Percentiles rank a stretch among this genome's conserved stretches.
Evolutionary conservation across 352 stramenopile species (phyloP).

Genomic region (Elongisporangium undulatum): DNA sequence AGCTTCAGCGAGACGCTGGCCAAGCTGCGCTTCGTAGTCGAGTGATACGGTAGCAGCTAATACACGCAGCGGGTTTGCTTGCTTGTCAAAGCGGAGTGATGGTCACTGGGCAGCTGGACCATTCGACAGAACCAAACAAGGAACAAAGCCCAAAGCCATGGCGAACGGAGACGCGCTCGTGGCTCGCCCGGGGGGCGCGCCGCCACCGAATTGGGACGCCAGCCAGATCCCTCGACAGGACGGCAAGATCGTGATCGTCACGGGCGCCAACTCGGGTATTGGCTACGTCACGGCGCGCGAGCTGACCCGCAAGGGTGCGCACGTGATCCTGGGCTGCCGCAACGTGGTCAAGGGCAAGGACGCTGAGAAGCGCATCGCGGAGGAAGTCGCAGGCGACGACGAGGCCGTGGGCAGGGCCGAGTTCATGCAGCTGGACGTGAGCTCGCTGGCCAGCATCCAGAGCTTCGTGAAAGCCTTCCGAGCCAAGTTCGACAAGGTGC

Average conservation of each 20-base stretch:
- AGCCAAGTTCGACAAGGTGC: slow-evolving; percentile 26
- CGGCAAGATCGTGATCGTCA: slow-evolving; percentile 3
- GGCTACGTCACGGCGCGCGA: slow-evolving; percentile 4
- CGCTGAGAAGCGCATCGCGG: slow-evolving; percentile 13
- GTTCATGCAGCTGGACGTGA: slow-evolving; percentile 49
- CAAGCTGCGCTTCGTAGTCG: background rate
- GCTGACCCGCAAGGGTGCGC: slow-evolving; percentile 1
- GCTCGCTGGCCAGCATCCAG: slow-evolving; percentile 33
- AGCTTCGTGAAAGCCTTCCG: slow-evolving; percentile 28
- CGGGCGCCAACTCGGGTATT: slow-evolving; percentile 5
- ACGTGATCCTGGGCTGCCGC: slow-evolving; percentile 9
- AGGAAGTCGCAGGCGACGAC: slow-evolving; percentile 4
- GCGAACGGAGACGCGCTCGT: no score
- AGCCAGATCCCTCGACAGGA: background rate
- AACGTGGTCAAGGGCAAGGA: slow-evolving; percentile 6
- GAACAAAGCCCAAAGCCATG: no score
- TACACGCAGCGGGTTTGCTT: no score
- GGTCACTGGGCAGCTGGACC: no score
- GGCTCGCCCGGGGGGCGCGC: no score
- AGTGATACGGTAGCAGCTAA: no score
- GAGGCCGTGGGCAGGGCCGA: slow-evolving; percentile 23
- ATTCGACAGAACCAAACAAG: no score
- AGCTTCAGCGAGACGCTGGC: slow-evolving; percentile 27
- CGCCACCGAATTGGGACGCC: background rate
- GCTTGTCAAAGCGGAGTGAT: no score